Percentiles rank a stretch among this genome's conserved stretches.
phyloP scores from a whole-genome alignment of 257 asterid species.

The Solanum lycopersicoides region DNA sequence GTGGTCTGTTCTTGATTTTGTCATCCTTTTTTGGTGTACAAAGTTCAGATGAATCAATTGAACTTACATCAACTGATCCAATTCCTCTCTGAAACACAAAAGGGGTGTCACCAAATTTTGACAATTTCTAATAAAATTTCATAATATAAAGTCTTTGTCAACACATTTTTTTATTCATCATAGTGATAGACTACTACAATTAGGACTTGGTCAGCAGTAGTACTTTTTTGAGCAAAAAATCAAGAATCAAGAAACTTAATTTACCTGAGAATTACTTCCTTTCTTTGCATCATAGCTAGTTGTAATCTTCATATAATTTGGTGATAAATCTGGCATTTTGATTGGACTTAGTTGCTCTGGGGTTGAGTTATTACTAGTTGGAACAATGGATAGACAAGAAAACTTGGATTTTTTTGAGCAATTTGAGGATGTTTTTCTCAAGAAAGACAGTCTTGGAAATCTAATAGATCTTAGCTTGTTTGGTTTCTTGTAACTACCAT shows the following conservation, averaged over 20 bases:
- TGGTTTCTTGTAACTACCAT: slow-evolving; percentile 14
- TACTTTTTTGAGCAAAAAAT: background rate
- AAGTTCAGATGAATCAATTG: background rate
- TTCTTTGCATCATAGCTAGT: slow-evolving; percentile 30
- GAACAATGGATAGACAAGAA: slow-evolving; percentile 10
- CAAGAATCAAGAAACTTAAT: slow-evolving; percentile 1
- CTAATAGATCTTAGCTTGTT: background rate
- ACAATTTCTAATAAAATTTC: background rate
- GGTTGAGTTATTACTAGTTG: background rate
- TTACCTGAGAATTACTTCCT: slow-evolving; percentile 35
- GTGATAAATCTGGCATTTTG: slow-evolving; percentile 48
- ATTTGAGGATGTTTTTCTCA: slow-evolving; percentile 5
- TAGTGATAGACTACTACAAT: background rate
- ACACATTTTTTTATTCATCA: background rate
- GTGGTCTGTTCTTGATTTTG: background rate
- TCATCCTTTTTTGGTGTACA: background rate
- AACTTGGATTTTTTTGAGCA: slow-evolving; percentile 11
- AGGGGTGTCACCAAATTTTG: background rate
- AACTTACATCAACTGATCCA: background rate
- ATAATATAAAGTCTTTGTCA: background rate
- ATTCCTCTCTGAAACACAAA: background rate
- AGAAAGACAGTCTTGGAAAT: background rate
- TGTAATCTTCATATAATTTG: slow-evolving; percentile 31
- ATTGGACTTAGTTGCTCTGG: slow-evolving; percentile 5
- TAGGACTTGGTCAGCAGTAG: background rate